Evolutionary conservation across 2,329 filamentous ascomycete genomes (phyloP).

Genomic region (Exophiala spinifera): DNA sequence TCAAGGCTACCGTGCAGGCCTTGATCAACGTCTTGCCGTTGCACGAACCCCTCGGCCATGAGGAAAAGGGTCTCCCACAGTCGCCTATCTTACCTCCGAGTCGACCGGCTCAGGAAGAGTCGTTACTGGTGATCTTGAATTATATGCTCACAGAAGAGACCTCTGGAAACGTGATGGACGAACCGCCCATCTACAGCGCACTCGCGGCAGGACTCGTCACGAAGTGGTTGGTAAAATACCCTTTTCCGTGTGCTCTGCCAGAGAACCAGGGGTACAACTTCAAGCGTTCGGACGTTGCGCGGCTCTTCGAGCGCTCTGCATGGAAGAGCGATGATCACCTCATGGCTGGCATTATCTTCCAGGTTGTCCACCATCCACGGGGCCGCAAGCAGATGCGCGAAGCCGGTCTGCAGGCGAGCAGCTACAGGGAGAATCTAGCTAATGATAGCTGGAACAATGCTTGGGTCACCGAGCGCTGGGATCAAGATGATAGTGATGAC

Average conservation of each 20-base stretch:
- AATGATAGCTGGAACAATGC: slow-evolving; percentile 1
- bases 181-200: slow-evolving; percentile 44
- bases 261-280: slow-evolving; percentile 44
- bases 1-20: slow-evolving; percentile 28
- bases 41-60: slow-evolving; percentile 37
- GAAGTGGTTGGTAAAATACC: slow-evolving; percentile 70
- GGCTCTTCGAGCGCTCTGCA: slow-evolving; percentile 37
- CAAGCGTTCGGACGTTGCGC: slow-evolving; percentile 39
- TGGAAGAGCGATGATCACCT: slow-evolving; percentile 43
- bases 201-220: slow-evolving; percentile 65
- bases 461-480: neutral
- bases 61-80: slow-evolving; percentile 29
- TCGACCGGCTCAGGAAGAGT: slow-evolving; percentile 42
- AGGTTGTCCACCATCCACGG: slow-evolving; percentile 38
- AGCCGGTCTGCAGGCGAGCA: slow-evolving; percentile 42
- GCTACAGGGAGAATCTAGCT: slow-evolving; percentile 35
- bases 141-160: slow-evolving; percentile 44
- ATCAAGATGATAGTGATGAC: slow-evolving; percentile 48
- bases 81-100: slow-evolving; percentile 23
- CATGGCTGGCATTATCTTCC: slow-evolving; percentile 44
- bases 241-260: slow-evolving; percentile 57
- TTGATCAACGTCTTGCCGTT: slow-evolving; percentile 27
- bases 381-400: slow-evolving; percentile 42
- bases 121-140: slow-evolving; percentile 55
- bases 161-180: neutral